These are phyloP conservation scores for Kodamaea kakaduensis DNA, from an alignment of 805 yeast species.

Conservation along the genomic window DNA sequence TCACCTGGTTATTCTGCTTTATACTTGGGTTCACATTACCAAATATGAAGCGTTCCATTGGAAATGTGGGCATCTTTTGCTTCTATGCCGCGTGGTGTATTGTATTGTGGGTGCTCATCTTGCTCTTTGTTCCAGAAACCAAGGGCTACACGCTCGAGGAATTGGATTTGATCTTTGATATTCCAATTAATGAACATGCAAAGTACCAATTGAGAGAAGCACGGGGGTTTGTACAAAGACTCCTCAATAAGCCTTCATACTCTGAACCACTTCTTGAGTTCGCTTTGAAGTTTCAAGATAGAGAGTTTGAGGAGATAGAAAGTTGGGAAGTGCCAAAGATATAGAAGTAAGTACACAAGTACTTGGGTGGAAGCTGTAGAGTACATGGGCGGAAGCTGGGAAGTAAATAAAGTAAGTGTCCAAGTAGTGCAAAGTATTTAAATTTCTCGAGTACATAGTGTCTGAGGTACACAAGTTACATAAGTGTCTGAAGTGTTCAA, in stretches of 20 bases:
- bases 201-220: conserved; percentile 4
- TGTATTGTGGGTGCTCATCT: conserved; percentile 19
- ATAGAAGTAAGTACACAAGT: too few species aligned
- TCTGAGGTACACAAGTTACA: too few species aligned
- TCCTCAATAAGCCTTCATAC: background rate
- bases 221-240: background rate
- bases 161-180: conserved; percentile 45
- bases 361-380: too few species aligned
- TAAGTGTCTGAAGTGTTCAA: too few species aligned
- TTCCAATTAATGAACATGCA: conserved; percentile 4
- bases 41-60: conserved; percentile 20
- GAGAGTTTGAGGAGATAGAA: too few species aligned
- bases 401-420: too few species aligned
- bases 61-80: conserved; percentile 24
- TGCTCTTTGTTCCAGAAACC: conserved; percentile 71
- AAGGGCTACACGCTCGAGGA: conserved; percentile 80
- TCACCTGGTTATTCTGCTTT: conserved; percentile 26
- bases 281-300: conserved; percentile 6
- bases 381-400: too few species aligned
- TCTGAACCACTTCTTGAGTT: conserved; percentile 4
- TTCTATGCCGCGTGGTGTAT: conserved; percentile 27
- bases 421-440: too few species aligned
- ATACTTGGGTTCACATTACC: conserved; percentile 26
- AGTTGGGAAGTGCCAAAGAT: too few species aligned
- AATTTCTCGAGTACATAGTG: too few species aligned